Conservation (phyloP, 2,329 filamentous ascomycete species). For the Diaporthe nobilis region DNA sequence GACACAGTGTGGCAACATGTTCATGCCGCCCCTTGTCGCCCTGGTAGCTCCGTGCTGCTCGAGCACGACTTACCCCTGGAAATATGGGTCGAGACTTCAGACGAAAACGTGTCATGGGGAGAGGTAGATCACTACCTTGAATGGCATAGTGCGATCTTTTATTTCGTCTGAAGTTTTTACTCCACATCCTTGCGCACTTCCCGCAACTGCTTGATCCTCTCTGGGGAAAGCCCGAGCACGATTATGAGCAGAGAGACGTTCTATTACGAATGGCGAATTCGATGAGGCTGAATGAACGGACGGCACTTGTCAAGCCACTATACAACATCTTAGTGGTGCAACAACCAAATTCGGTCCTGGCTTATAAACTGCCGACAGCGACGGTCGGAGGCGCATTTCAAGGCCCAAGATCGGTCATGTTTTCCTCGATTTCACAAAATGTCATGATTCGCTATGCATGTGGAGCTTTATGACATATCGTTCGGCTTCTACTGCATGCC, state of each 20-base stretch:
- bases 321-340: neutral
- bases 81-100: slow-evolving; percentile 38
- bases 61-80: slow-evolving; percentile 36
- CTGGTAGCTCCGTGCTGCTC: slow-evolving; percentile 28
- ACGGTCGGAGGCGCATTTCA: neutral
- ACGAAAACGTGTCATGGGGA: slow-evolving; percentile 39
- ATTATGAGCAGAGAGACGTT: neutral
- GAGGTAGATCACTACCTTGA: slow-evolving; percentile 27
- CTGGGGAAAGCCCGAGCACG: slow-evolving; percentile 23
- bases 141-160: slow-evolving; percentile 37
- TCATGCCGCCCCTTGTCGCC: slow-evolving; percentile 27
- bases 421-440: slow-evolving; percentile 25
- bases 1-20: slow-evolving; percentile 36
- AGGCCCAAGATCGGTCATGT: slow-evolving; percentile 24
- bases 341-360: neutral
- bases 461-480: slow-evolving; percentile 27
- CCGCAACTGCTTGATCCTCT: slow-evolving; percentile 37
- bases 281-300: neutral
- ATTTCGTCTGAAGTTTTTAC: slow-evolving; percentile 38
- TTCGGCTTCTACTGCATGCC: slow-evolving; percentile 31
- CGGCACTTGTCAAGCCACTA: slow-evolving; percentile 13
- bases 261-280: neutral
- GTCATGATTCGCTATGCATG: slow-evolving; percentile 32
- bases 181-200: slow-evolving; percentile 37
- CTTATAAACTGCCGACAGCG: neutral